Evolutionary conservation across 371 early-diverging fungal species (phyloP), one percentile per base, ranked within the genome.

Genomic region (Blastocladiella emersonii): DNA sequence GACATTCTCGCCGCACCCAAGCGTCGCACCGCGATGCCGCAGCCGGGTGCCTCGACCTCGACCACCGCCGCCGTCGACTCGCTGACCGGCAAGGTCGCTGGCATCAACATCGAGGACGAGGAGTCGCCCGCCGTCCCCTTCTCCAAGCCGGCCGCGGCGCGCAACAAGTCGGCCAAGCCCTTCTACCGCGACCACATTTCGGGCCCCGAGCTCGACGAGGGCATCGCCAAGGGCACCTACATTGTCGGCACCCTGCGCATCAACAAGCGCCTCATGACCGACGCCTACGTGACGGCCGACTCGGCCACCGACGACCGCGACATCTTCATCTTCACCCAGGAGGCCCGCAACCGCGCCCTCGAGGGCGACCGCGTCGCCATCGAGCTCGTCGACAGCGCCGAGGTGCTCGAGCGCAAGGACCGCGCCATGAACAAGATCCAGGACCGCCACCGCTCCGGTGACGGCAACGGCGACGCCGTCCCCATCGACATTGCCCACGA

Each of bases 351-450:
- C 74, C 84, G 95, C 36, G 92, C 93, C 1, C 68, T 93, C 30
- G 88, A 90, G 59, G 91, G 91, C 5, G 95, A 95, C 67, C 73
- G 83, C 8, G 95, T 95, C n/a, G 87, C 85, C 25, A 77, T 95
- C 13, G 75, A 79, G 65, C 66, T 92, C 35, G 77, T 95, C n/a
- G 80, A 81, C 62, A 85, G 82, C 0, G 79, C 79, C 13, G 87
- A 85, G 64, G 73, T 86, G 41, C 65, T 77, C 51, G 66, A 69
- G 30, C 78, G 80, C 56, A 84, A 82, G 76, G 70, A 72, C 56
- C 77, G 76, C 56, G 78, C 76, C 62, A 78, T 82, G 68, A 76
- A 76, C 43, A 75, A 74, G 32, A 72, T 78, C 56, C 44, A 69
- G 62, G 57, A 64, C 63, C 70, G 70, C 78, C 63, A 68, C 76